phyloP scores from a whole-genome alignment of 495 filamentous ascomycete genomes.

The Trichoderma erinaceum region DNA sequence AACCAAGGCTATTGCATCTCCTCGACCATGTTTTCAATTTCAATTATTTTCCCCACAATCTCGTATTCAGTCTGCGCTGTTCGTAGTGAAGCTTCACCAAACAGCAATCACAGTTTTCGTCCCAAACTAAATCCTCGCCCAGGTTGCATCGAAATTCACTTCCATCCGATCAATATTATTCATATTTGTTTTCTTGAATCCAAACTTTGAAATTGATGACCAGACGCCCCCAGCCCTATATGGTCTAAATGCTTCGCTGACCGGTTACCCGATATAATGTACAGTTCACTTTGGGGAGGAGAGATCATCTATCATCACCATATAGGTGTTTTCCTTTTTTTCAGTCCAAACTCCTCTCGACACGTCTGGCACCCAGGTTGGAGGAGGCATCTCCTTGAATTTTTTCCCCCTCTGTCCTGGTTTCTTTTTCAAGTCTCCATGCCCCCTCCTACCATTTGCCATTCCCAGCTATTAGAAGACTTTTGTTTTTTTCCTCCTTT shows the following conservation, averaged over 20 bases:
- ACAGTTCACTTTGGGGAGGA: conserved; percentile 16
- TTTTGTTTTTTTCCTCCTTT: background rate
- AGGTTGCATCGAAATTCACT: background rate
- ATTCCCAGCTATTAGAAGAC: background rate
- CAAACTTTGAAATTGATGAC: conserved; percentile 16
- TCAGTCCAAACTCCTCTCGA: background rate
- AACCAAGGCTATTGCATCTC: too few species aligned
- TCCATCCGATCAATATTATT: background rate
- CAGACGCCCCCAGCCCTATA: conserved; percentile 16
- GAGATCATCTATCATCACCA: conserved; percentile 15
- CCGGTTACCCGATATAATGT: conserved; percentile 16
- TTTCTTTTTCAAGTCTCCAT: background rate
- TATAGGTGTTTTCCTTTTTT: background rate
- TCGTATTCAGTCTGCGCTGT: background rate
- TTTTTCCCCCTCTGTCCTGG: background rate
- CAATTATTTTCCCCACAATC: background rate
- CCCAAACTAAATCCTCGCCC: background rate
- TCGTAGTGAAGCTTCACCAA: too few species aligned
- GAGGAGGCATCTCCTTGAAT: background rate
- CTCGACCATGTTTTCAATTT: too few species aligned
- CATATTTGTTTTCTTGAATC: background rate
- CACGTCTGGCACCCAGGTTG: background rate
- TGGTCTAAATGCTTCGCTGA: conserved; percentile 16
- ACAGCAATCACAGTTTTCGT: too few species aligned
- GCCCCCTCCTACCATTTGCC: background rate